A percentile compares a stretch with the other conserved stretches of the same genome.
Conservation (phyloP, 2,329 filamentous ascomycete genomes). For the Colletotrichum scovillei region DNA sequence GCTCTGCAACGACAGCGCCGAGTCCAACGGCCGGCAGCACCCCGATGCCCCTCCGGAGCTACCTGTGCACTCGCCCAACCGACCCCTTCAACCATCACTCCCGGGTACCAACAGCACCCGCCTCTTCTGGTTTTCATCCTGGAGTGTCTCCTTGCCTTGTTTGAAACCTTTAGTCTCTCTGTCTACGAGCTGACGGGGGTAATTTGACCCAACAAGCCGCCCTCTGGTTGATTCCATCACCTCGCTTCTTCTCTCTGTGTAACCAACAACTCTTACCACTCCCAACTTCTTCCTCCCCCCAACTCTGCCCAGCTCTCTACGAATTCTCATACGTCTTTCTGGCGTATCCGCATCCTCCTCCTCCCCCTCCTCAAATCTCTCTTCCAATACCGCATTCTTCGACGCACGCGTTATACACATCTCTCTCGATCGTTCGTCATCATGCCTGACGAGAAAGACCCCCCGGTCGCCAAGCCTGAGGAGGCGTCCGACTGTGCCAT, state of each 20-base stretch:
- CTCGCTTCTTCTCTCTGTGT: conserved; percentile 8
- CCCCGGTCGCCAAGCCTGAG: not conserved
- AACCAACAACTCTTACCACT: not conserved
- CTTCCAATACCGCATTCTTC: not conserved
- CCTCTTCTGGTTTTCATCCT: not conserved
- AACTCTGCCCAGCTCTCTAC: not conserved
- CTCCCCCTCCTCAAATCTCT: not conserved
- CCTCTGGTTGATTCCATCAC: not conserved
- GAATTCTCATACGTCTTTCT: not conserved
- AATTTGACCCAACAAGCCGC: not conserved
- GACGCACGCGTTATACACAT: not conserved
- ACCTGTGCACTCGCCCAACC: not conserved
- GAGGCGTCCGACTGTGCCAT: conserved; percentile 44
- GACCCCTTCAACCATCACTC: not conserved
- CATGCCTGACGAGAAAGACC: conserved; percentile 24
- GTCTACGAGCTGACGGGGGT: not conserved
- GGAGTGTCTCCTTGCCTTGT: not conserved
- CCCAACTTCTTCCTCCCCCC: not conserved
- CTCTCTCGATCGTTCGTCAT: not conserved
- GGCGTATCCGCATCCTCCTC: not conserved
- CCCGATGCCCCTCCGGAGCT: not conserved
- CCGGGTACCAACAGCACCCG: not conserved
- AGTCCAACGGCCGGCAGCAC: conserved; percentile 11
- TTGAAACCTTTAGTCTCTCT: not conserved
- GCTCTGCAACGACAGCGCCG: conserved; percentile 24